These are phyloP conservation scores for Didymella pomorum DNA, from an alignment of 2,329 filamentous ascomycete genomes.

Conservation along the genomic window DNA sequence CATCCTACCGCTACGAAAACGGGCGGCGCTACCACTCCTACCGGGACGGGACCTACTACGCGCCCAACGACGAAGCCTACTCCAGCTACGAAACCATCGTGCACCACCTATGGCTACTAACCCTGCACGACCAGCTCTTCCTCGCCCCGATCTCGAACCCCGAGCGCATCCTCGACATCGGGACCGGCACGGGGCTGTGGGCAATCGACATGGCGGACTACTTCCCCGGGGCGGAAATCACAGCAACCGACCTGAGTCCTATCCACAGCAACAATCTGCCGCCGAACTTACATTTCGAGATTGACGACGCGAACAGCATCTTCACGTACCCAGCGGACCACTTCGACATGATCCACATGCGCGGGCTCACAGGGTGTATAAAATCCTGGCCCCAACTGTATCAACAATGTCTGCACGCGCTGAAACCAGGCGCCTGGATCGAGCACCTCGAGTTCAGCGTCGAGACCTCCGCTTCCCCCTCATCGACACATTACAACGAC, in stretches of 20 bases:
- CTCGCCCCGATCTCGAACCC: slow-evolving; percentile 43
- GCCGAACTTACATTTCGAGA: slow-evolving; percentile 55
- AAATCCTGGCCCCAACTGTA: slow-evolving; percentile 53
- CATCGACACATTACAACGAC: slow-evolving; percentile 22
- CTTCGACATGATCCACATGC: slow-evolving; percentile 53
- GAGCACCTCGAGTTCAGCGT: slow-evolving; percentile 54
- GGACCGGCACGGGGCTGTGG: slow-evolving; percentile 49
- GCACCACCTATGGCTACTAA: slow-evolving; percentile 48
- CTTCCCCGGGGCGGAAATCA: slow-evolving; percentile 47
- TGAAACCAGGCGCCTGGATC: slow-evolving; percentile 54
- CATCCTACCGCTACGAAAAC: slow-evolving; percentile 51
- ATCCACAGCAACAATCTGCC: slow-evolving; percentile 47
- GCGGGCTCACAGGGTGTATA: slow-evolving; percentile 53
- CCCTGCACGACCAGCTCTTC: slow-evolving; percentile 47
- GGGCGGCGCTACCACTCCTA: slow-evolving; percentile 48
- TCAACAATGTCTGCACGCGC: slow-evolving; percentile 47
- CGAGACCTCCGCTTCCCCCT: slow-evolving; percentile 31
- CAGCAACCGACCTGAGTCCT: slow-evolving; percentile 49
- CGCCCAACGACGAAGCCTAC: slow-evolving; percentile 45
- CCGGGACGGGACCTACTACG: slow-evolving; percentile 47
- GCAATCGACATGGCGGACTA: slow-evolving; percentile 50
- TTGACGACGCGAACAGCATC: slow-evolving; percentile 53
- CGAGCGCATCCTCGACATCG: slow-evolving; percentile 45
- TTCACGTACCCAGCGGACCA: slow-evolving; percentile 52
- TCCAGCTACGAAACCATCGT: slow-evolving; percentile 41